Conservation (phyloP, 441 rosid genomes). For the Mallotus repandus region DNA sequence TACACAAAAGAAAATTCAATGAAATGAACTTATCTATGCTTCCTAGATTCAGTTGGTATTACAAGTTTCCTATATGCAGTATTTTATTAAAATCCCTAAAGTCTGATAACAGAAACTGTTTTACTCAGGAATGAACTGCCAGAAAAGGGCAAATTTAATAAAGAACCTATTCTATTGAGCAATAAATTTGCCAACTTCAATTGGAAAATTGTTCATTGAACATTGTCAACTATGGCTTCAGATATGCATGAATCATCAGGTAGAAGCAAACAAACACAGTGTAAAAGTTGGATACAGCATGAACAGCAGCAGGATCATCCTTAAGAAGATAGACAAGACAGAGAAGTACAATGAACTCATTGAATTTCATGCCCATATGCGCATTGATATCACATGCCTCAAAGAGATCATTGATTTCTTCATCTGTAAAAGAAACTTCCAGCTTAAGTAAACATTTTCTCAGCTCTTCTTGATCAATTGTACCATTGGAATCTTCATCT, state of each 20-base stretch:
- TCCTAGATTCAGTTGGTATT: neutral
- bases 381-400: conserved; percentile 78
- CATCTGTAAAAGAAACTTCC: conserved; percentile 69
- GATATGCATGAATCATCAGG: neutral
- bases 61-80: neutral
- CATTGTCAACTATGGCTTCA: conserved; percentile 1
- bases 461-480: conserved; percentile 74
- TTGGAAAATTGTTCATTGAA: neutral
- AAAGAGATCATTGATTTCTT: conserved; percentile 77
- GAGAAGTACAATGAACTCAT: conserved; percentile 87
- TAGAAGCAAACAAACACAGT: neutral
- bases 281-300: conserved; percentile 46
- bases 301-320: conserved; percentile 54
- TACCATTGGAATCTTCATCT: conserved; percentile 89
- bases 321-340: conserved; percentile 88
- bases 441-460: conserved; percentile 68
- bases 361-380: conserved; percentile 77
- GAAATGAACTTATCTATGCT: neutral
- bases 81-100: neutral
- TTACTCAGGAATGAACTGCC: neutral
- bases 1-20: neutral
- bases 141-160: neutral
- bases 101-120: neutral
- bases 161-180: neutral
- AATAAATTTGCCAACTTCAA: neutral